Percentiles rank a stretch among this genome's conserved stretches.
Conservation (phyloP, 225 moss, liverwort and hornwort genomes). For the Bryum argenteum region DNA sequence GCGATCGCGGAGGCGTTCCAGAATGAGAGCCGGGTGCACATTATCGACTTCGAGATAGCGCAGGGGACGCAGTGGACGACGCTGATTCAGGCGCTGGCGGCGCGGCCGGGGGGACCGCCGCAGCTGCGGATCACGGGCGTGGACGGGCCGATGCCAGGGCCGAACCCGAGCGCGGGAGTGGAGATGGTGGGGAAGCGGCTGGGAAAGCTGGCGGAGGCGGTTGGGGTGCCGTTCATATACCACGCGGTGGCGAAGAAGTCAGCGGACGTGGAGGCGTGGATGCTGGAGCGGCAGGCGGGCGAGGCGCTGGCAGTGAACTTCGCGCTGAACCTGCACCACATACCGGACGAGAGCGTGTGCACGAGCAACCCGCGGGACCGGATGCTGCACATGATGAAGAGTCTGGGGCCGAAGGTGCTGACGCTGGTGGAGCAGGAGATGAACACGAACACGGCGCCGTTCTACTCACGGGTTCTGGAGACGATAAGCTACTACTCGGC, state of each 20-base stretch:
- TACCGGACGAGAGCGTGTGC: slow-evolving; percentile 60
- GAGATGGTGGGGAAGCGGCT: slow-evolving; percentile 66
- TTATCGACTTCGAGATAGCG: slow-evolving; percentile 73
- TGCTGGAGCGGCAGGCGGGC: slow-evolving; percentile 58
- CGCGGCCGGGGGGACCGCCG: slow-evolving; percentile 76
- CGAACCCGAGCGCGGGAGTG: slow-evolving; percentile 40
- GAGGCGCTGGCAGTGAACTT: slow-evolving; percentile 78
- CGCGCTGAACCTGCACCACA: slow-evolving; percentile 50
- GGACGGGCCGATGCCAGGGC: slow-evolving; percentile 40
- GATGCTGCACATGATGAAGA: slow-evolving; percentile 63
- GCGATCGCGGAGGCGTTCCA: slow-evolving; percentile 76
- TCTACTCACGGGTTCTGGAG: slow-evolving; percentile 69
- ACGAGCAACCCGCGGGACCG: slow-evolving; percentile 62
- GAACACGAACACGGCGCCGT: slow-evolving; percentile 64
- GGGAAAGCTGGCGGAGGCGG: slow-evolving; percentile 62
- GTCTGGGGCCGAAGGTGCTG: slow-evolving; percentile 65
- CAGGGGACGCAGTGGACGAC: slow-evolving; percentile 78
- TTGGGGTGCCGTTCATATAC: slow-evolving; percentile 67
- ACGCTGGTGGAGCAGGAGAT: slow-evolving; percentile 80
- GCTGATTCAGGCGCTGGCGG: slow-evolving; percentile 68
- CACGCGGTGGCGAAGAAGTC: slow-evolving; percentile 61
- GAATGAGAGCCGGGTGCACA: slow-evolving; percentile 67
- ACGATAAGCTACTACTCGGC: slow-evolving; percentile 71
- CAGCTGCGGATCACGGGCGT: slow-evolving; percentile 70
- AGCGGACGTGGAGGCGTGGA: slow-evolving; percentile 61